phyloP scores from a whole-genome alignment of 345 rosid genomes.

The Sonneratia caseolaris region DNA sequence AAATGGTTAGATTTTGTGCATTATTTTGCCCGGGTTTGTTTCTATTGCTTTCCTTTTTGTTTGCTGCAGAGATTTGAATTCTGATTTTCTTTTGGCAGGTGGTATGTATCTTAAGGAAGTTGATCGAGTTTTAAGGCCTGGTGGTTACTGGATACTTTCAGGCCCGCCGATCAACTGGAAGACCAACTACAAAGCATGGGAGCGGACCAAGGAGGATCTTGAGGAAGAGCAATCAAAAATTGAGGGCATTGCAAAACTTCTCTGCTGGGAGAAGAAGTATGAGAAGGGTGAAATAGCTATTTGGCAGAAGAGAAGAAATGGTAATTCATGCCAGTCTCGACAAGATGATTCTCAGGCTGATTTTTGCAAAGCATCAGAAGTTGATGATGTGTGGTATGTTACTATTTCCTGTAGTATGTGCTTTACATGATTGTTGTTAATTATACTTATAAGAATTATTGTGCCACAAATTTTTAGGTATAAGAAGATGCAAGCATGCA shows the following conservation, averaged over 20 bases:
- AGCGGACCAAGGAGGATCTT: constrained; percentile 91
- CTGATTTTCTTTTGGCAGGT: constrained; percentile 34
- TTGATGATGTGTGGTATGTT: constrained; percentile 78
- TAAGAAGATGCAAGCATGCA: constrained; percentile 85
- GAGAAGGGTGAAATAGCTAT: constrained; percentile 90
- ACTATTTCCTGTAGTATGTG: not conserved
- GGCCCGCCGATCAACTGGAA: constrained; percentile 99
- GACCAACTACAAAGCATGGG: constrained; percentile 79
- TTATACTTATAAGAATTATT: not conserved
- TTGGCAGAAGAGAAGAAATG: constrained; percentile 81
- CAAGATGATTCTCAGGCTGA: constrained; percentile 55
- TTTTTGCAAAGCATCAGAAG: constrained; percentile 63
- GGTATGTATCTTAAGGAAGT: constrained; percentile 93
- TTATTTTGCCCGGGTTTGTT: not conserved
- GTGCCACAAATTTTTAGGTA: constrained; percentile 38
- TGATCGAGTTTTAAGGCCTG: constrained; percentile 95
- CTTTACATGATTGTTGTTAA: not conserved
- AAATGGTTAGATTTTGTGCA: constrained; percentile 50
- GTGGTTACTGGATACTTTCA: constrained; percentile 96
- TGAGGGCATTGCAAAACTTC: constrained; percentile 75
- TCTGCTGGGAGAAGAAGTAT: constrained; percentile 94
- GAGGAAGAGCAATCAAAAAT: constrained; percentile 78
- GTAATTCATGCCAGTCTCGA: constrained; percentile 43
- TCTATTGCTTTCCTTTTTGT: not conserved
- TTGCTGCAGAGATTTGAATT: not conserved